Evolutionary conservation across 2,329 filamentous ascomycete species (phyloP).

Genomic region (Fusarium tjaetaba): DNA sequence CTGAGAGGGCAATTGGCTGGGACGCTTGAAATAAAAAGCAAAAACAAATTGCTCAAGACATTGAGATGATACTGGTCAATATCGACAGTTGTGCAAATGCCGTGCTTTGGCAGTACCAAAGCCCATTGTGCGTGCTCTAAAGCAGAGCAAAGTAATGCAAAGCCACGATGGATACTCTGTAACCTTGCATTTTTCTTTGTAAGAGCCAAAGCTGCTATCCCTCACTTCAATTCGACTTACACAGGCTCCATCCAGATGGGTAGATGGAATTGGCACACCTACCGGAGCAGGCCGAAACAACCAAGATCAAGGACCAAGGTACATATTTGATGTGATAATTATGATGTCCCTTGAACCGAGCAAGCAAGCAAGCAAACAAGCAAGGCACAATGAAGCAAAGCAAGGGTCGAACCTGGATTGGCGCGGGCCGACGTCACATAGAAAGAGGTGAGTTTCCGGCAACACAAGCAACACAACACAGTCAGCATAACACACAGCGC

Average conservation of each 20-base stretch:
- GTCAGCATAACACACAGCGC: background rate
- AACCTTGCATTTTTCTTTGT: slow-evolving; percentile 5
- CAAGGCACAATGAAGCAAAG: background rate
- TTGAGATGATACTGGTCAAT: slow-evolving; percentile 3
- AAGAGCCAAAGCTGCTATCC: background rate
- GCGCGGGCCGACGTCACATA: slow-evolving; percentile 28
- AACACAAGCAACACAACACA: slow-evolving; percentile 3
- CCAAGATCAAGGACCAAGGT: background rate
- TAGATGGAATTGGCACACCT: background rate
- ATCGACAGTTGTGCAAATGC: slow-evolving; percentile 29
- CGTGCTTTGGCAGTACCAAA: slow-evolving; percentile 9
- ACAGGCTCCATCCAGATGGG: background rate
- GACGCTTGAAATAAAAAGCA: slow-evolving; percentile 4
- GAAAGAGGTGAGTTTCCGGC: slow-evolving; percentile 18
- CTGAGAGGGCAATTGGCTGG: background rate
- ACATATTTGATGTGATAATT: background rate
- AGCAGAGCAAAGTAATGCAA: slow-evolving; percentile 1
- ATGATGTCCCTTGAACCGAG: slow-evolving; percentile 12
- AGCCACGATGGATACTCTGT: slow-evolving; percentile 19
- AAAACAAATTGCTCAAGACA: slow-evolving; percentile 11
- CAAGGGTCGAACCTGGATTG: slow-evolving; percentile 4
- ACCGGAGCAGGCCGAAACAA: slow-evolving; percentile 21
- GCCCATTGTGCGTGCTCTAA: background rate
- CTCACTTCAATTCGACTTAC: background rate
- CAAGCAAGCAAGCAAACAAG: background rate